phyloP scores from a whole-genome alignment of 2,329 filamentous ascomycete genomes.

The Epichloe elymi region DNA sequence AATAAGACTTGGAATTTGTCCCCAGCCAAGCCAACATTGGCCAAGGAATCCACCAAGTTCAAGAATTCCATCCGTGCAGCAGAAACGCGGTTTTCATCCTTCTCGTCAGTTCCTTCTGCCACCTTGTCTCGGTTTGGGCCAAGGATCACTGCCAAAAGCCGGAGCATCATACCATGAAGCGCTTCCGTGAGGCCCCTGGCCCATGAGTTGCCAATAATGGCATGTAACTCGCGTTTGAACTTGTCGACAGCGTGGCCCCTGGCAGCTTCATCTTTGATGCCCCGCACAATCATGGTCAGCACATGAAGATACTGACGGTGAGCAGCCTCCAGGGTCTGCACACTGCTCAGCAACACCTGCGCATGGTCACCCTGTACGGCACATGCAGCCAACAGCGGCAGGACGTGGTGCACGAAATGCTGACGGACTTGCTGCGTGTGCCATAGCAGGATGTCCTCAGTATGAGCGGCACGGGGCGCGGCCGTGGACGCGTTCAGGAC shows the following conservation, averaged over 20 bases:
- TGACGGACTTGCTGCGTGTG: constrained; percentile 46
- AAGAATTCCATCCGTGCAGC: constrained; percentile 38
- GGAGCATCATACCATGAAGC: constrained; percentile 39
- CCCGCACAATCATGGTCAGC: constrained; percentile 36
- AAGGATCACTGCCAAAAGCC: constrained; percentile 38
- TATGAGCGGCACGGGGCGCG: constrained; percentile 36
- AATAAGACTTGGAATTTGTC: constrained; percentile 58
- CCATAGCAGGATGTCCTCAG: constrained; percentile 46
- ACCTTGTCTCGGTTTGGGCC: constrained; percentile 9
- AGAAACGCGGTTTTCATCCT: constrained; percentile 14
- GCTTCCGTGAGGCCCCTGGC: constrained; percentile 39
- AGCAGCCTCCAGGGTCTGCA: constrained; percentile 46
- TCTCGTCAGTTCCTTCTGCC: not conserved
- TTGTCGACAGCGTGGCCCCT: constrained; percentile 28
- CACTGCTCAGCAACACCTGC: constrained; percentile 36
- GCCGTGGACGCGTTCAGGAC: constrained; percentile 34
- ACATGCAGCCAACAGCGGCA: constrained; percentile 40
- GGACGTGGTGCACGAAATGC: constrained; percentile 47
- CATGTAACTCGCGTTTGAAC: constrained; percentile 50
- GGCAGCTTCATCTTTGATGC: constrained; percentile 25
- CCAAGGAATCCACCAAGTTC: constrained; percentile 43
- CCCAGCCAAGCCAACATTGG: constrained; percentile 53
- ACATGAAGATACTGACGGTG: constrained; percentile 44
- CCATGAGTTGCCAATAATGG: constrained; percentile 51
- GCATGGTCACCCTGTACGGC: constrained; percentile 27